These are phyloP conservation scores for Macrophomina tecta DNA, from an alignment of 2,329 filamentous ascomycete species.

Conservation along the genomic window DNA sequence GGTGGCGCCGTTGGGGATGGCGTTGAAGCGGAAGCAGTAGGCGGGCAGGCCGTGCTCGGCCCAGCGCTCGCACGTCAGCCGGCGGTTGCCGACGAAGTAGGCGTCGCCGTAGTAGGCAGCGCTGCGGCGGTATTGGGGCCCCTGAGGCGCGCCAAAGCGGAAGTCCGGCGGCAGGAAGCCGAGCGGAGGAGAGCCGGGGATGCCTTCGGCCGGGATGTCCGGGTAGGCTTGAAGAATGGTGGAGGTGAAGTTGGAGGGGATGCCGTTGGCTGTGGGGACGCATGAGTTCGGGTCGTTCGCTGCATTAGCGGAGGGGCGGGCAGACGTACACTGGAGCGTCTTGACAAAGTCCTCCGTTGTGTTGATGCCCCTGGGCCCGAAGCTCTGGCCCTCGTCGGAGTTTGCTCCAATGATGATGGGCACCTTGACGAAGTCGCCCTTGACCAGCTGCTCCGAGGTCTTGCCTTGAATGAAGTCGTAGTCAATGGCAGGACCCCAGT, in stretches of 20 bases:
- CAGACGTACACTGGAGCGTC: constrained; percentile 38
- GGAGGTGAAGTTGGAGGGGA: constrained; percentile 37
- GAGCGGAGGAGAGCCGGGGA: constrained; percentile 19
- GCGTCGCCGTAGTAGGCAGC: constrained; percentile 61
- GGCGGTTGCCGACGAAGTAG: constrained; percentile 61
- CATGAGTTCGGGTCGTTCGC: constrained; percentile 38
- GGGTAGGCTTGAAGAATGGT: constrained; percentile 40
- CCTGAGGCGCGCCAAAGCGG: constrained; percentile 31
- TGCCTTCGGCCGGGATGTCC: constrained; percentile 27
- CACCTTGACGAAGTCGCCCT: constrained; percentile 67
- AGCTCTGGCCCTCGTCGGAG: constrained; percentile 68
- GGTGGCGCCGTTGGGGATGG: constrained; percentile 53
- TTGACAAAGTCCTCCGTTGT: constrained; percentile 59
- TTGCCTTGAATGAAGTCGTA: constrained; percentile 62
- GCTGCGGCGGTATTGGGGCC: constrained; percentile 58
- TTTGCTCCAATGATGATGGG: constrained; percentile 69
- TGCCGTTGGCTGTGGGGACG: constrained; percentile 41
- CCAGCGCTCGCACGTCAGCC: constrained; percentile 60
- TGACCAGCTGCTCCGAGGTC: constrained; percentile 60
- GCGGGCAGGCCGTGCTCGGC: constrained; percentile 55
- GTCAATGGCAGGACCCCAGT: constrained; percentile 57
- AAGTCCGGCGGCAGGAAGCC: constrained; percentile 26
- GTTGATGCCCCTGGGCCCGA: constrained; percentile 61
- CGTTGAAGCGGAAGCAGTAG: constrained; percentile 70
- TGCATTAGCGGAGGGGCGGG: constrained; percentile 29